A percentile compares a stretch with the other conserved stretches of the same genome.
Conservation (phyloP, 2,329 filamentous ascomycete genomes). For the Colletotrichum tamarilloi region DNA sequence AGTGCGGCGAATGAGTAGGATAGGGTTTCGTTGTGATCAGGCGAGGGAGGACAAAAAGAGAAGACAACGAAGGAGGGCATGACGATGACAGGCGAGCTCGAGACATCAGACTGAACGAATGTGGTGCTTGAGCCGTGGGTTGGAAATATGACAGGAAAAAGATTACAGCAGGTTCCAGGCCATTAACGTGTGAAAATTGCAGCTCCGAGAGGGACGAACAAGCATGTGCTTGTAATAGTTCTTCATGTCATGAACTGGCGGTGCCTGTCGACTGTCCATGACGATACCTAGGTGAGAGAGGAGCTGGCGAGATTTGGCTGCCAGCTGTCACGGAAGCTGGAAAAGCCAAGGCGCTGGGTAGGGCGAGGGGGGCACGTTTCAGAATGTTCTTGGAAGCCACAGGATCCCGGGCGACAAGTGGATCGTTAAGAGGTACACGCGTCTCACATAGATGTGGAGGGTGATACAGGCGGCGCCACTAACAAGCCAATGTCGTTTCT, state of each 20-base stretch:
- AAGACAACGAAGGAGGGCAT: slow-evolving; percentile 15
- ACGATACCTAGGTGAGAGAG: background rate
- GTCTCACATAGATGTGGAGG: slow-evolving; percentile 30
- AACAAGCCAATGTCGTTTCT: slow-evolving; percentile 21
- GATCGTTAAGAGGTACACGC: slow-evolving; percentile 30
- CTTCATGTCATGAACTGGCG: background rate
- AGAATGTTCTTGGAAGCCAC: slow-evolving; percentile 32
- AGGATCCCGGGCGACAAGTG: slow-evolving; percentile 27
- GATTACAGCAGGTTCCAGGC: background rate
- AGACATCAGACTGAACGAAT: slow-evolving; percentile 26
- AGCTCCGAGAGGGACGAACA: slow-evolving; percentile 6
- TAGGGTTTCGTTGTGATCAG: slow-evolving; percentile 13
- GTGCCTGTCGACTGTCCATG: background rate
- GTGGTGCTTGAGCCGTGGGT: slow-evolving; percentile 17
- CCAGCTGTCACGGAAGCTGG: slow-evolving; percentile 7
- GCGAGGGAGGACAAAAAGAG: background rate
- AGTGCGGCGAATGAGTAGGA: slow-evolving; percentile 4
- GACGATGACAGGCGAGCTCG: slow-evolving; percentile 6
- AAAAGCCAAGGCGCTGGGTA: slow-evolving; percentile 29
- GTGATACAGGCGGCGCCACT: slow-evolving; percentile 4
- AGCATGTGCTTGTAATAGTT: background rate
- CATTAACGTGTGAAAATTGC: background rate
- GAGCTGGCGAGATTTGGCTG: background rate
- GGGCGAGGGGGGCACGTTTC: slow-evolving; percentile 26
- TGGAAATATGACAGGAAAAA: slow-evolving; percentile 19